Percentiles rank a stretch among this genome's conserved stretches.
Evolutionary conservation across 2,329 filamentous ascomycete species (phyloP).

Genomic region (Elsinoe batatas): DNA sequence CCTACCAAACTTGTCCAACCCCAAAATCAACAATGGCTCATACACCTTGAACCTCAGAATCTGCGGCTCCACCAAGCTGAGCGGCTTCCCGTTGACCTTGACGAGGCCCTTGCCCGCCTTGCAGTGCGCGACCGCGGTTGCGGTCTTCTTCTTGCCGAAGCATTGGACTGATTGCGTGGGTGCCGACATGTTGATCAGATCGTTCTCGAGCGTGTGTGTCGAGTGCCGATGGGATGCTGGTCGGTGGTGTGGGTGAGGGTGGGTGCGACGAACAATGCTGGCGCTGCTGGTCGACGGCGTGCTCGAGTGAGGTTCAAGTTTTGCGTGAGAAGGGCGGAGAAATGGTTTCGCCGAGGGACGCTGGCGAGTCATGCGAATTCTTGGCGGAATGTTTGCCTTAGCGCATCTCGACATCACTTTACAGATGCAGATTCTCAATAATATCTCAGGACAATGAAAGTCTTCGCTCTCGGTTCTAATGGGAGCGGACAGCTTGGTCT

Average conservation of each 20-base stretch:
- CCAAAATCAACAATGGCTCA: constrained; percentile 94
- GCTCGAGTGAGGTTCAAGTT: constrained; percentile 7
- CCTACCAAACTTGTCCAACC: constrained; percentile 84
- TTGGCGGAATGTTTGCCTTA: constrained; percentile 1
- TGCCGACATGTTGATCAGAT: constrained; percentile 54
- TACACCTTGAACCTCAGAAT: constrained; percentile 99
- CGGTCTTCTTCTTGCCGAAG: constrained; percentile 81
- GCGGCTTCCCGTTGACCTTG: constrained; percentile 97
- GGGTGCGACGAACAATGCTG: background rate
- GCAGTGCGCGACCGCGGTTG: constrained; percentile 78
- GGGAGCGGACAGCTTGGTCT: constrained; percentile 44
- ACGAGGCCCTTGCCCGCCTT: constrained; percentile 86
- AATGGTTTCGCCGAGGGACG: constrained; percentile 8
- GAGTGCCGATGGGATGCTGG: background rate
- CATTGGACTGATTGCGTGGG: constrained; percentile 58
- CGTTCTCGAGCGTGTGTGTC: constrained; percentile 10
- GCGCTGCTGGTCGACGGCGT: background rate
- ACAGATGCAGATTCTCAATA: too few relatives aligned
- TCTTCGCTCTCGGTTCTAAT: constrained; percentile 44
- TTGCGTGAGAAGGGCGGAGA: constrained; percentile 5
- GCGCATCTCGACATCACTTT: too few relatives aligned
- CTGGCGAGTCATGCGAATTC: background rate
- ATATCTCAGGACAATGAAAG: constrained; percentile 3
- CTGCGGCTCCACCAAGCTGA: constrained; percentile 88
- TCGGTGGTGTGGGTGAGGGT: background rate